These are phyloP conservation scores for Phytophthora podocarpi DNA, from an alignment of 352 stramenopile species.

Conservation along the genomic window DNA sequence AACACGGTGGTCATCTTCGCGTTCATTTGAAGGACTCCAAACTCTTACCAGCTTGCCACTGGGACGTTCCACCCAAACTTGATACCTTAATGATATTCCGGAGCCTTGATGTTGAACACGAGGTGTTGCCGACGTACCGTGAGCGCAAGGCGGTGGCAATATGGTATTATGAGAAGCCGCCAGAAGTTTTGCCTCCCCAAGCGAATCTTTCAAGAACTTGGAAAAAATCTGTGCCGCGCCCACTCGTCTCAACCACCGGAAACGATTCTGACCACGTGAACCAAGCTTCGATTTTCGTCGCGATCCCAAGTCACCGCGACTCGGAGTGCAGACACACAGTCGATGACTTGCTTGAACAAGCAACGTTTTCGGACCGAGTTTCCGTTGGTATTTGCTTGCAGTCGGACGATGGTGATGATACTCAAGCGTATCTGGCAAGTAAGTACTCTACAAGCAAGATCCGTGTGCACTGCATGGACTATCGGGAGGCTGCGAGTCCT, in stretches of 20 bases:
- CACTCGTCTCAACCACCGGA: neutral
- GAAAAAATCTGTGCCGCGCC: slow-evolving; percentile 6
- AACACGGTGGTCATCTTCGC: slow-evolving; percentile 68
- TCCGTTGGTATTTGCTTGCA: slow-evolving; percentile 91
- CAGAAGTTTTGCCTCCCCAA: neutral
- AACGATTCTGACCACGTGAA: neutral
- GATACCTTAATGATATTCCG: slow-evolving; percentile 93
- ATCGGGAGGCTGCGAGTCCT: slow-evolving; percentile 84
- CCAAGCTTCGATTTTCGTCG: slow-evolving; percentile 89
- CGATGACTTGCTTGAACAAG: slow-evolving; percentile 63
- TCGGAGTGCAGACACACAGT: slow-evolving; percentile 90
- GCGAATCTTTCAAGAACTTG: neutral
- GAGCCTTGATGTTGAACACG: slow-evolving; percentile 91
- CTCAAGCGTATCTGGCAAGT: slow-evolving; percentile 39
- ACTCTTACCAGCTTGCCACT: slow-evolving; percentile 28
- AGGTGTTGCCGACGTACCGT: slow-evolving; percentile 81
- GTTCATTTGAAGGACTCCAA: slow-evolving; percentile 50
- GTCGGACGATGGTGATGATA: slow-evolving; percentile 54
- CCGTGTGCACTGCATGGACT: slow-evolving; percentile 66
- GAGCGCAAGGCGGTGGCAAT: slow-evolving; percentile 93
- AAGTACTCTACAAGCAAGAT: slow-evolving; percentile 46
- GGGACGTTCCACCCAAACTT: slow-evolving; percentile 82
- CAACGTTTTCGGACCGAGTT: slow-evolving; percentile 70
- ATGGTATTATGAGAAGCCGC: slow-evolving; percentile 91
- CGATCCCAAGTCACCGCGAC: slow-evolving; percentile 94